Base-by-base conservation (phyloP, 768 basidiomycete genomes). In the Tylopilus sp. region DNA sequence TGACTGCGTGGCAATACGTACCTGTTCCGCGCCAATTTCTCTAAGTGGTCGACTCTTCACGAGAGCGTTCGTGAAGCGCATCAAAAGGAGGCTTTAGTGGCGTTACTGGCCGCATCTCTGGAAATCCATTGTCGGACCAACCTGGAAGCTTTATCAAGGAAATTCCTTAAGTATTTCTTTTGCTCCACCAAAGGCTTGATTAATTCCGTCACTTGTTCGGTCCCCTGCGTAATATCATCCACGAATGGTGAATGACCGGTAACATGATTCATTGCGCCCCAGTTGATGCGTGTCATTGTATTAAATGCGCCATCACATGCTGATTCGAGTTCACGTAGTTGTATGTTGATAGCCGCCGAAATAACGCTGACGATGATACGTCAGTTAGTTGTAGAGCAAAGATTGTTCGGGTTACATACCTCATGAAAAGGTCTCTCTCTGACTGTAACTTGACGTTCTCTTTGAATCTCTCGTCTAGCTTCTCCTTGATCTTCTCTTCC, bases 21-120 rank as follows among this genome's bases (percentile, higher is more conserved):
- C 90, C 81, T 98, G 96, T 71, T 99, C 96, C 5, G 96, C 96
- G 7, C 96, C 95, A 30, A 89, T 89, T 69, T 96, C 93, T 65
- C 86, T 84, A 59, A 99, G 72, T 6, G 97, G 97, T 37, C 94
- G 77, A 66, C 93, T 95, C 69, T 85, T 86, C 19, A 98, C 93
- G 30, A 98, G 76, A 0, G 89, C 81, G 60, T 90, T 88, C 0
- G 92, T 97, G 62, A 98, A 98, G 52, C 89, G 89, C 30, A 85
- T 83, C 34, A 98, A 72, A 30, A 98, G 73, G 33, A 96, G 74
- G 45, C 94, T 96, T 57, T 13, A 6, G n/a, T 22, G 30, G 26
- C 24, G 37, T 54, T 48, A 54, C 12, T 34, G 29, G 9, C 19
- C 38, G n/a, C 21, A 25, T 45, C 33, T 45, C 30, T 5, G 30